Base-by-base conservation (phyloP, 2,329 filamentous ascomycete species). In the Chrysoporthe austroafricana region DNA sequence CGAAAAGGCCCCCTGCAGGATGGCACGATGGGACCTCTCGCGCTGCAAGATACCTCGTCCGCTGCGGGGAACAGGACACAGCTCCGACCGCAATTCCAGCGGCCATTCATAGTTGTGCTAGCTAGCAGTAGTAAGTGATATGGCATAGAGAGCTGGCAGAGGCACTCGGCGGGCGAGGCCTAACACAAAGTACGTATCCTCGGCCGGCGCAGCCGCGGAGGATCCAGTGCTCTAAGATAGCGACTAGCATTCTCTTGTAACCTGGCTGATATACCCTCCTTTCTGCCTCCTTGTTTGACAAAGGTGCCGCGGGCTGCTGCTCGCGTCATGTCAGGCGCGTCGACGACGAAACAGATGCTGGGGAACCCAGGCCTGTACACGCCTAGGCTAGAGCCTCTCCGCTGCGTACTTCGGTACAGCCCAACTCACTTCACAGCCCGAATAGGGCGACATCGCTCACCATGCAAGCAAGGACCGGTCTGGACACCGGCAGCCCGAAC, bases 201-300 rank as follows among this genome's bases (percentile, higher is more conserved):
- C 36, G 36, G 9, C 36, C 36, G 9, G 9, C 36, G 6, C 36
- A 39, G 36, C 6, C 36, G 36, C 36, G 36, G 36, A 39, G 46
- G 46, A 56, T 52, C 21, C 44, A 57, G 34, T 39, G 32, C 54
- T 18, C 44, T 18, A 16, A 57, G 54, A 62, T 32, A 34, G 18
- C 14, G 21, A 8, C 6, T 59, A 16, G 26, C 26, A n/a, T 59
- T 26, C 50, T 7, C 13, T 32, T 21, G n/a, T 9, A 16, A 44
- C 39, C 57, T 54, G n/a, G 57, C 21, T 36, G 44, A 44, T 66
- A 59, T 68, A 68, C 66, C 63, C 66, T 66, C 50, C 63, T 11
- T 58, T 5, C 36, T 60, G 63, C 63, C 66, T 66, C 50, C 63
- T 11, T 58, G 13, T 46, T 60, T 39, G 36, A 18, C n/a, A 36